Evolutionary conservation across 768 basidiomycete species (phyloP), one percentile per base, ranked within the genome.

Genomic region (Leccinum pellstonianum): DNA sequence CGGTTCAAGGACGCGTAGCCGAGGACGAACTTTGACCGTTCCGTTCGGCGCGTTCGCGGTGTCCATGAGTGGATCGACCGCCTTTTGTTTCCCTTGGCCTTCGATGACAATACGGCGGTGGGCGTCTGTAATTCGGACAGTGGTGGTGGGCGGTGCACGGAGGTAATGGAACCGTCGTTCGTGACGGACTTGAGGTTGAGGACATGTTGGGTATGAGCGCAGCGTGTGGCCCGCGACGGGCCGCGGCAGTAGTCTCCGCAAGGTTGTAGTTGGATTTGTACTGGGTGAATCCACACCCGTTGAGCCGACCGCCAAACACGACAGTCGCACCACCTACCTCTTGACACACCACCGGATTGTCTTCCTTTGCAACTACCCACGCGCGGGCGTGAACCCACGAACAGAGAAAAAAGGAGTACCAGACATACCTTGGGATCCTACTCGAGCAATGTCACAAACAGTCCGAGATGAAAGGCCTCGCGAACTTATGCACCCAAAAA

Each of bases 391-490:
- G 59, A 60, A 60, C 37, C 29, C 29, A 31, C 29, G 29, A 19
- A 11, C 19, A 38, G 14, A 15, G 5, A 4, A 31, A 23, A 15
- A 19, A 25, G 10, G 27, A 21, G 31, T n/a, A 21, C 27, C 6
- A 12, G 51, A 52, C 31, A 14, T n/a, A 52, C 51, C 73, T 78
- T 72, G 9, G 94, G 95, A 73, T 95, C 82, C 71, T 86, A 98
- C n/a, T 79, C 80, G 37, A 94, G 75, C 77, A 96, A 79, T 27
- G 83, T 86, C 3, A 85, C 82, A 69, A 90, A 95, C 58, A 87
- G 59, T 25, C 25, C 25, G 25, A 25, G 25, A 25, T 25, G 25
- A 25, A 25, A 25, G 25, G 84, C 79, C 73, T 98, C 93, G 60
- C 95, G 84, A 51, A 96, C 80, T 88, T 93, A 62, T 46, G 25